Evolutionary conservation across 768 basidiomycete species (phyloP), one percentile per base, ranked within the genome.

Genomic region (Tricholoma bakamatsutake): DNA sequence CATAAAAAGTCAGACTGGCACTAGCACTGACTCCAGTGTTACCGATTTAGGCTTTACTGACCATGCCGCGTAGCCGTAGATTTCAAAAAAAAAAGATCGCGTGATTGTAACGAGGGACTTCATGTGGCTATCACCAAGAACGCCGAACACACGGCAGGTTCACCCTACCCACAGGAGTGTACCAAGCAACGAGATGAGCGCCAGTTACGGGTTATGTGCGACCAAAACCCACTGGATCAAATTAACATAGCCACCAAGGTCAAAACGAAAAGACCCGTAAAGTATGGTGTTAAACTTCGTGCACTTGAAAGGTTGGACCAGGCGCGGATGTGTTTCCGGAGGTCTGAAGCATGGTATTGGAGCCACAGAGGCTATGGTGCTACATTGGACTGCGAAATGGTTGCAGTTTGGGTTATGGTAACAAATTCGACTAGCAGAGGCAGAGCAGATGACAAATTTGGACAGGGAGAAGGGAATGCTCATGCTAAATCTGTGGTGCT

Each of bases 371-470:
- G 58, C 56, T 21, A 62, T 61, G 5, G 62, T 63, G 13, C 64
- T 62, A 34, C 40, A 57, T 55, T 65, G 57, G 34, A 65, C 62
- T 21, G 48, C 42, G 31, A 65, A 45, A 42, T n/a, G 49, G 10
- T 30, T 9, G 34, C 46, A 10, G 61, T 60, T 13, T 61, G 60
- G 10, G 67, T 66, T 37, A 37, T 64, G 12, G 60, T 61, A 27
- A 59, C 43, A 18, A 57, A 53, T 37, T 12, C 59, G 63, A 34
- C 55, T 57, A 17, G 55, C 21, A 4, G 54, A 56, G 21, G 52
- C 63, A 18, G 64, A 62, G 54, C 67, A 68, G 24, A 66, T 53
- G 3, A 63, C 67, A 31, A 30, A 52, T 3, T 52, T 55, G 7
- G 59, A 61, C 28, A 65, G 56, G 4, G 59, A 27, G 49, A 66